Percentiles rank a stretch among this genome's conserved stretches.
Conservation (phyloP, 1,284 basidiomycete genomes). For the Chiua sp. region DNA sequence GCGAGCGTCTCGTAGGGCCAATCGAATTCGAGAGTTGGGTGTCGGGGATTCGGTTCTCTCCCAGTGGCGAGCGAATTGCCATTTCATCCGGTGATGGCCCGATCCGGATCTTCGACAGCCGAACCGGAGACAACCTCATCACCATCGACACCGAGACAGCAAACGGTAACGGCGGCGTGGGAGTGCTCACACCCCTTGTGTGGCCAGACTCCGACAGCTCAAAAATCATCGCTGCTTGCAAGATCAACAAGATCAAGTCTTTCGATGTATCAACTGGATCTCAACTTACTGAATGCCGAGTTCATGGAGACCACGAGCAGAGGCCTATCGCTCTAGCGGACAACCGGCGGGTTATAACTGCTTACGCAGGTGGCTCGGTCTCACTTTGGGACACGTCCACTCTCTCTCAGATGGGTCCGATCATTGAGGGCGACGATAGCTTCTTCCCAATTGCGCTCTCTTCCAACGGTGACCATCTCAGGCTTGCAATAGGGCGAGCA, state of each 20-base stretch:
- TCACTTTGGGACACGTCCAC: slow-evolving; percentile 14
- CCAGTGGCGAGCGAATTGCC: too few relatives aligned
- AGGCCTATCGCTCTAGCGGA: background rate
- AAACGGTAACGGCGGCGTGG: too few relatives aligned
- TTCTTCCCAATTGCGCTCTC: slow-evolving; percentile 16
- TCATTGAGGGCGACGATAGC: background rate
- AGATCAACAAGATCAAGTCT: background rate
- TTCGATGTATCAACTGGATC: background rate
- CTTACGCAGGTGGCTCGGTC: background rate
- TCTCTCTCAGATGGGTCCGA: slow-evolving; percentile 2
- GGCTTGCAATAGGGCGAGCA: slow-evolving; percentile 6
- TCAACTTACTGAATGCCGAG: background rate
- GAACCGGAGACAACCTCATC: background rate
- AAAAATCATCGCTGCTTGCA: too few relatives aligned
- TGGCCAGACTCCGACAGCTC: background rate
- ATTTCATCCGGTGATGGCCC: too few relatives aligned
- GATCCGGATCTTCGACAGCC: background rate
- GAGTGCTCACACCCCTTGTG: background rate
- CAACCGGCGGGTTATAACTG: background rate
- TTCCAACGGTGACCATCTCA: background rate
- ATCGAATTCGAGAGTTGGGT: background rate
- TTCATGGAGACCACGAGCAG: background rate
- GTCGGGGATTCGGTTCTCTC: background rate
- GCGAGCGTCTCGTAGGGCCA: background rate
- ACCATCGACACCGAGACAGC: background rate